phyloP scores from a whole-genome alignment of 768 basidiomycete species.

The Kwoniella botswanensis region DNA sequence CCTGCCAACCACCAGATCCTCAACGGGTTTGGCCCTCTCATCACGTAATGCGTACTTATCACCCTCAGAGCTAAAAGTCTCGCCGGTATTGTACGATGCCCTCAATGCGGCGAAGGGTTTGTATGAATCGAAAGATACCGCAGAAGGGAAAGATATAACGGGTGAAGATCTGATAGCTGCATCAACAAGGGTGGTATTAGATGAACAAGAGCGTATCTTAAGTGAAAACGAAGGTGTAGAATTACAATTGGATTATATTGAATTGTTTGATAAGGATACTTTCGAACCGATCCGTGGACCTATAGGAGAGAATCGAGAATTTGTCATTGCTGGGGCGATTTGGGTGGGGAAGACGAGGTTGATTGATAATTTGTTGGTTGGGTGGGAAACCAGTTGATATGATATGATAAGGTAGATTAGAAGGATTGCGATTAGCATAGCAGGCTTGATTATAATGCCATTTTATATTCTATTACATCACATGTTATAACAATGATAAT shows the following conservation, averaged over 20 bases:
- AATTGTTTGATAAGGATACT: slow-evolving; percentile 79
- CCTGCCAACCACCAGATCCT: slow-evolving; percentile 75
- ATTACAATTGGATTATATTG: slow-evolving; percentile 79
- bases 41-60: slow-evolving; percentile 87
- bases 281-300: slow-evolving; percentile 68
- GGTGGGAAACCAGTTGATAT: slow-evolving; percentile 46
- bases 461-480: no score
- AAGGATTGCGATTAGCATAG: no score
- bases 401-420: no score
- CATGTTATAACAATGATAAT: no score
- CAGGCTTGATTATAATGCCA: no score
- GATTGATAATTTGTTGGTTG: slow-evolving; percentile 90
- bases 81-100: slow-evolving; percentile 73
- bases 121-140: slow-evolving; percentile 62
- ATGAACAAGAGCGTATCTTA: slow-evolving; percentile 33
- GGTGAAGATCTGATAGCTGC: slow-evolving; percentile 39
- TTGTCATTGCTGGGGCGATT: slow-evolving; percentile 83
- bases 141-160: slow-evolving; percentile 26
- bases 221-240: slow-evolving; percentile 59
- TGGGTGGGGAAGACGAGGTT: slow-evolving; percentile 85
- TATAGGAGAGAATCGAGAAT: slow-evolving; percentile 58
- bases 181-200: slow-evolving; percentile 32
- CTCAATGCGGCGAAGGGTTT: slow-evolving; percentile 65
- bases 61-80: slow-evolving; percentile 67
- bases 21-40: slow-evolving; percentile 78